Conservation (phyloP, 208 protist species). For the Trypanosoma theileri region DNA sequence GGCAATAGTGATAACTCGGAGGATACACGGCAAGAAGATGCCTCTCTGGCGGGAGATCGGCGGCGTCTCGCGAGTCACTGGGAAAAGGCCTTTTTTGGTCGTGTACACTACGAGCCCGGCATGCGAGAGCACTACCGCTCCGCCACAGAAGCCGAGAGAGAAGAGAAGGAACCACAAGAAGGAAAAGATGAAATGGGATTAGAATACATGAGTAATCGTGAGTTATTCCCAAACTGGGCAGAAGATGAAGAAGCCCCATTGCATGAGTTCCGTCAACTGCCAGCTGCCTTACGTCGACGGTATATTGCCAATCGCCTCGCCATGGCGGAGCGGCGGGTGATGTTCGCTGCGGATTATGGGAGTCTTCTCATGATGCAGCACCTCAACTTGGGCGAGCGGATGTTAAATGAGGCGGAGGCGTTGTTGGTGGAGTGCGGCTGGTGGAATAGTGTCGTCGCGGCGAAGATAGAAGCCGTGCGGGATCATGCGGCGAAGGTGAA, state of each 20-base stretch:
- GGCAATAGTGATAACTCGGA: no score
- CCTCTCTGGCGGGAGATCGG: constrained; percentile 62
- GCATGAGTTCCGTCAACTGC: constrained; percentile 46
- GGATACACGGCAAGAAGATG: background rate
- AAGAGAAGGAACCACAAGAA: constrained; percentile 12
- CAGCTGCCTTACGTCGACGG: constrained; percentile 47
- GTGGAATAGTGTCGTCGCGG: constrained; percentile 65
- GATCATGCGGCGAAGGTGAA: constrained; percentile 45
- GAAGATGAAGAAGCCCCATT: constrained; percentile 72
- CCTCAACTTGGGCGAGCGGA: constrained; percentile 76
- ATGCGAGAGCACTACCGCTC: constrained; percentile 75
- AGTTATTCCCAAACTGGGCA: constrained; percentile 66
- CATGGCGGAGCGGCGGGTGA: constrained; percentile 78
- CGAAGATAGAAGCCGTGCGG: constrained; percentile 56
- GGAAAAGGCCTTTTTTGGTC: constrained; percentile 88
- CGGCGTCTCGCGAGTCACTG: constrained; percentile 56
- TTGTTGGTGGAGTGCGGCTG: constrained; percentile 69
- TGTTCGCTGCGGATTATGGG: constrained; percentile 75
- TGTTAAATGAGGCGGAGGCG: constrained; percentile 70
- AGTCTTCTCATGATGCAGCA: constrained; percentile 86
- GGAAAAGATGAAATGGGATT: background rate
- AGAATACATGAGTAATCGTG: constrained; percentile 23
- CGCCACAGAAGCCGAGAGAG: constrained; percentile 56
- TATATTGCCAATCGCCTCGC: constrained; percentile 79
- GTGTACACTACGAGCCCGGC: constrained; percentile 75